Base-by-base conservation (phyloP, 768 basidiomycete species). In the Pulveroboletus sp. region DNA sequence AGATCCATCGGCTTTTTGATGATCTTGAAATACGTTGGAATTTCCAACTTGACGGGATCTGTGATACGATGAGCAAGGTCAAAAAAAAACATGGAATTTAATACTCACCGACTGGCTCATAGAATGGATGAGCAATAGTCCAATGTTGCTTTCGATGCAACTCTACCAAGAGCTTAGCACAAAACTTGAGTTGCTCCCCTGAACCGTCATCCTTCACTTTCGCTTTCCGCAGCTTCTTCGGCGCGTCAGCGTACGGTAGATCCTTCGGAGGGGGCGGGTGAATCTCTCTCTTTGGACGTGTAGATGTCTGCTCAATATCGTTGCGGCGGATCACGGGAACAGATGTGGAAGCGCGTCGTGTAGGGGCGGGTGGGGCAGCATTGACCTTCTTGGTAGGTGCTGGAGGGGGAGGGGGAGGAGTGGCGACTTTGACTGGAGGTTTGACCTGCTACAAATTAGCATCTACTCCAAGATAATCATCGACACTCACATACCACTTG, bases 1-100 rank as follows among this genome's bases (percentile, higher is more conserved):
- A 99, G 66, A 67, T 99, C 97, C 91, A 99, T 98, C 4, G 97
- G 97, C 60, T 82, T 84, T 75, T 94, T 95, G 65, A 99, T 76
- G 57, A 95, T 71, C 68, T 85, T 89, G 3, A 84, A 82, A 67
- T 99, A 99, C 17, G 78, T 74, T 0, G 94, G 95, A 40, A 97
- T 78, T 29, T 85, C 79, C 56, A 94, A 75, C 59, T 80, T 82
- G 36, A 83, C 72, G 70, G 84, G 83, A 66, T 97, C 94, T 94
- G 14, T 10, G 10, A 23, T 35, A 2, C 10, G 23, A 47, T 50
- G 11, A 51, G 41, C 10, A 24, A 32, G 10, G 10, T n/a, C n/a
- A 12, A 14, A 36, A 17, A 21, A 23, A 11, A 31, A 11, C 7
- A 35, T n/a, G n/a, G 14, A 20, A 43, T n/a, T 14, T 25, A 20